Conservation (phyloP, 2,329 filamentous ascomycete species). For the Immersiporthe knoxdaviesiana region DNA sequence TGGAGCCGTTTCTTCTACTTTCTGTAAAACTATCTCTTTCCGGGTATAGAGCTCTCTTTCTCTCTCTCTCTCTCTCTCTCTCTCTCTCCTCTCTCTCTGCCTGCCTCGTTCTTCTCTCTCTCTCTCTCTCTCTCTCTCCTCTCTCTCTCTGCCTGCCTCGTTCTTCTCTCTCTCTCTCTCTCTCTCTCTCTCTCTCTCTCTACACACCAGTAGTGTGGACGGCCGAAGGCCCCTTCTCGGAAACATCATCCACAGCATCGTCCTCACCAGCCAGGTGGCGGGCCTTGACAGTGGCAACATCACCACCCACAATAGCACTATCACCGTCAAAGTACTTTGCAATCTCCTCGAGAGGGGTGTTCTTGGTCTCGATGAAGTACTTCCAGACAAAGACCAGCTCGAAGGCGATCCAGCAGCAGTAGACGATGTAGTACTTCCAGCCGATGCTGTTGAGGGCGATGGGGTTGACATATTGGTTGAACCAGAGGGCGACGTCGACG, state of each 20-base stretch:
- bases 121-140: neutral
- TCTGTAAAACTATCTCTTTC: neutral
- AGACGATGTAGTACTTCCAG: constrained; percentile 46
- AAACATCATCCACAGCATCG: constrained; percentile 14
- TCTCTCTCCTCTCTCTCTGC: neutral
- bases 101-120: no score
- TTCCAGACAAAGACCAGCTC: constrained; percentile 30
- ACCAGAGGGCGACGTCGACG: constrained; percentile 40
- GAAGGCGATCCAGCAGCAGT: constrained; percentile 44
- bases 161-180: neutral
- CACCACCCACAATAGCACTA: constrained; percentile 28
- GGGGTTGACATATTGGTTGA: constrained; percentile 45
- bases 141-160: no score
- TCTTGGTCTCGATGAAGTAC: constrained; percentile 39
- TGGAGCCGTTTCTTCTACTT: neutral
- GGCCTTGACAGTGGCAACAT: constrained; percentile 31
- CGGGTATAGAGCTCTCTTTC: neutral
- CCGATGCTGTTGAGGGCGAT: constrained; percentile 41
- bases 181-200: neutral
- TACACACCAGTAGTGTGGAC: constrained; percentile 11
- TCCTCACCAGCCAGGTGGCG: constrained; percentile 30
- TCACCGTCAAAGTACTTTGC: constrained; percentile 35
- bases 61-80: neutral
- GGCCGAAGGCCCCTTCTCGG: constrained; percentile 14
- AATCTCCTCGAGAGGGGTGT: constrained; percentile 38